Evolutionary conservation across 2,329 filamentous ascomycete genomes (phyloP), one percentile per base, ranked within the genome.

Genomic region (Didymella segeticola): DNA sequence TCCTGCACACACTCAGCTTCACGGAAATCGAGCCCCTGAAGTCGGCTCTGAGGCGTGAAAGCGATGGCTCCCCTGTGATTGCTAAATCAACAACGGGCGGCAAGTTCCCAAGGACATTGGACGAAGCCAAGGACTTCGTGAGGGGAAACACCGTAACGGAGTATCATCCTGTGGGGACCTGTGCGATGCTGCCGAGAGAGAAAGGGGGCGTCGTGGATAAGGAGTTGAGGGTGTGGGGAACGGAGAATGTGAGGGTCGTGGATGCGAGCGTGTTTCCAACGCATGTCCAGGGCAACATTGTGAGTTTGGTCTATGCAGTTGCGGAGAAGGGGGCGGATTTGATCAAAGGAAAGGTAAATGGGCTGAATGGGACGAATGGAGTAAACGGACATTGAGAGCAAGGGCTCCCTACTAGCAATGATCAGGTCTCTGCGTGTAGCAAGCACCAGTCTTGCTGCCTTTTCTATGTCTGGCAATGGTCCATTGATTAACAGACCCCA

Each of bases 141-240:
- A 11, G 38, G 9, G 30, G 17, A 2, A 63, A 61, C 8, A 65
- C 65, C 3, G 53, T 63, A 1, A 69, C 65, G 1, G 69, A 73
- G 43, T 72, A 69, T 17, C 68, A 74, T 47, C 67, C 70, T 2
- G 46, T 67, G 5, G 66, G 71, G 7, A 68, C 67, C 1, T 71
- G 68, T 33, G 61, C 62, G 7, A 75, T 73, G 72, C 46, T 72
- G 41, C 69, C 70, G 5, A 58, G 51, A 23, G 69, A 68, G 39
- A 68, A 69, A 38, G 69, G 67, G 3, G 68, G 66, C 15, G 65
- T 69, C 9, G 66, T 73, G 1, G 64, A 66, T 37, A 33, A 39
- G 14, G 17, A 63, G 15, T 51, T 68, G 36, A 65, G 54, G 42
- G 69, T 73, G 5, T 65, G 72, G 58, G 72, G 71, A 7, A 69